These are phyloP conservation scores for Nicotiana sylvestris DNA, from an alignment of 257 asterid species.

Conservation along the genomic window DNA sequence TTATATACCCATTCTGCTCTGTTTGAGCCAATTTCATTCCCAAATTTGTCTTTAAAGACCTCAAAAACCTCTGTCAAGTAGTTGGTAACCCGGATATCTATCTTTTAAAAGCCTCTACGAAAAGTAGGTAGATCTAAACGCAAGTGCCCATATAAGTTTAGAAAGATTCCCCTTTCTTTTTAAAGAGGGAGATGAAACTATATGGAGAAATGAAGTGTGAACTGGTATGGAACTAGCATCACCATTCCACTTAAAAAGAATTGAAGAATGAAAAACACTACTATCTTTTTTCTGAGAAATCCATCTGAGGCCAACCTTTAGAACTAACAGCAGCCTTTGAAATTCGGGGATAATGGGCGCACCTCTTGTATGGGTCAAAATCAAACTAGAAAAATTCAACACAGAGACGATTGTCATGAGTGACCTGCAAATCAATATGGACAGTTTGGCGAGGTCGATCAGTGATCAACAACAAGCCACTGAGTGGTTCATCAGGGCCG, in stretches of 20 bases:
- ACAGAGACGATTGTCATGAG: too few relatives aligned
- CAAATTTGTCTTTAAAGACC: background rate
- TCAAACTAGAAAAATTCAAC: too few relatives aligned
- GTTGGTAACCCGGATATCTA: background rate
- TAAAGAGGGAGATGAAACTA: background rate
- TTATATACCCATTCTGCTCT: background rate
- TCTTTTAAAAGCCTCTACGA: background rate
- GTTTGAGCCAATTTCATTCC: background rate
- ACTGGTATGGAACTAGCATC: background rate
- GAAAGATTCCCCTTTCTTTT: background rate
- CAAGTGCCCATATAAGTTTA: background rate
- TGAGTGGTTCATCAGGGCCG: too few relatives aligned
- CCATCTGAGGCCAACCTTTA: too few relatives aligned
- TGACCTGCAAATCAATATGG: too few relatives aligned
- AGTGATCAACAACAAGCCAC: too few relatives aligned
- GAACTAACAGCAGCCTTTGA: too few relatives aligned
- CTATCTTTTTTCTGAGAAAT: background rate
- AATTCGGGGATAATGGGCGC: too few relatives aligned
- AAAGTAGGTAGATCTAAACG: background rate
- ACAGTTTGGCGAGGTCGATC: too few relatives aligned
- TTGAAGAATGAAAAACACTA: background rate
- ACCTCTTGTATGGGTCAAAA: too few relatives aligned
- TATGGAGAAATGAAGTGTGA: background rate
- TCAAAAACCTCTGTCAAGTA: background rate
- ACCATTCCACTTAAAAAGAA: background rate